Base-by-base conservation (phyloP, 345 rosid species). In the Aurinia saxatilis region DNA sequence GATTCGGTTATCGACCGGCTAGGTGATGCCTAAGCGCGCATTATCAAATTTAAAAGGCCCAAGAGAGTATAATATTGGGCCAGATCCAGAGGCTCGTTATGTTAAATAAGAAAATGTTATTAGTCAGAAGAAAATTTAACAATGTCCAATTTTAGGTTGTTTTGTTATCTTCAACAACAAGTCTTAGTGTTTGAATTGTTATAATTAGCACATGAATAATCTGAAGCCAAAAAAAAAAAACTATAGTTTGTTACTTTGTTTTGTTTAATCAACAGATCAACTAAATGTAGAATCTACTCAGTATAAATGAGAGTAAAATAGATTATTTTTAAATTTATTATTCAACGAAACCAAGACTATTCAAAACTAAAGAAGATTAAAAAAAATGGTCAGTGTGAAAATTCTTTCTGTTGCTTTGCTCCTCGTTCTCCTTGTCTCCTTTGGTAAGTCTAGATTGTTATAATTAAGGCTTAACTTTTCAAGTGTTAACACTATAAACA, bases 371-470 rank as follows among this genome's bases (percentile, higher is more conserved):
- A 18, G 16, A 41, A 51, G 23, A 52, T 29, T 11, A 2, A 0
- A 2, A 15, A 42, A 2, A 44, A 64, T 42, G 69, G 60, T 52
- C 35, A 53, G 7, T 33, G 1, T 52, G 35, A 65, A 53, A 42
- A 17, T 42, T 53, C 6, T 65, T 53, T 65, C 51, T 14, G 33
- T 41, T 33, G 60, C 52, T 31, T 42, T 65, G 60, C 10, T 65
- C 35, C 45, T 53, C 10, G 45, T 65, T 47, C 27, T 65, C 44
- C 0, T 53, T 16, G 40, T 64, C 19, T 19, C 60, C 2, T 12
- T 53, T 19, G 60, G 60, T 64, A 52, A 4, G 51, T 52, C 4
- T 11, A 8, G 1, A 13, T 50, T 50, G 5, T 6, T 48, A 36
- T 61, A 4, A 3, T 46, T n/a, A 19, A 12, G 13, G 13, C 12